Percentiles rank a stretch among this genome's conserved stretches.
These are phyloP conservation scores for Boletus sp. DNA, from an alignment of 1,284 basidiomycete genomes.

Conservation along the genomic window DNA sequence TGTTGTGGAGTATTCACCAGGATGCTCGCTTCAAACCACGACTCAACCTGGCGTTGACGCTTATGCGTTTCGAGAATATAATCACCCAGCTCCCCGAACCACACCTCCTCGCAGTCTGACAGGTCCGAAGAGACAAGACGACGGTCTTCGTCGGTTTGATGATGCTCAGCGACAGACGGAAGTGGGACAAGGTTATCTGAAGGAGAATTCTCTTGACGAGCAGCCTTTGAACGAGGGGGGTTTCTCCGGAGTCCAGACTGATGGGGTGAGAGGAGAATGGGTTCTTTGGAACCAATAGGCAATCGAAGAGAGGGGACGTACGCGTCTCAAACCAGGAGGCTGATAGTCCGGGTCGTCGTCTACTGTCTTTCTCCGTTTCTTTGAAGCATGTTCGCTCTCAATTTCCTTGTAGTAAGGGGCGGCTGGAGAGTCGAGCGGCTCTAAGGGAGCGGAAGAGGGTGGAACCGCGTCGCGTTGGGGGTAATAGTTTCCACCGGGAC, in stretches of 20 bases:
- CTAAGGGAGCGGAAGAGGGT: slow-evolving; percentile 29
- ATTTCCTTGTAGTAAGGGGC: slow-evolving; percentile 36
- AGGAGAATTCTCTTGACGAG: slow-evolving; percentile 36
- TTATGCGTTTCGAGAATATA: slow-evolving; percentile 70
- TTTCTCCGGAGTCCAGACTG: slow-evolving; percentile 41
- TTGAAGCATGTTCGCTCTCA: slow-evolving; percentile 40
- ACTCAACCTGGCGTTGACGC: slow-evolving; percentile 63
- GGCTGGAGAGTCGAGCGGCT: slow-evolving; percentile 25
- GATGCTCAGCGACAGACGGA: slow-evolving; percentile 31
- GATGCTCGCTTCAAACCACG: slow-evolving; percentile 63
- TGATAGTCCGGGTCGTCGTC: slow-evolving; percentile 52
- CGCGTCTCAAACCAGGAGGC: slow-evolving; percentile 50
- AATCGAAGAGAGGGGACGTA: slow-evolving; percentile 34
- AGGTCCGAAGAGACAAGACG: slow-evolving; percentile 65
- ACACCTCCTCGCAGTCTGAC: slow-evolving; percentile 72
- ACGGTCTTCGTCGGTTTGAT: slow-evolving; percentile 45
- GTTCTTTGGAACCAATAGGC: not conserved
- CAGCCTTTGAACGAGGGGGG: slow-evolving; percentile 40
- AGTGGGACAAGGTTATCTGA: slow-evolving; percentile 35
- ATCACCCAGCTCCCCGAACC: slow-evolving; percentile 61
- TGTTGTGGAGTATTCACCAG: slow-evolving; percentile 42
- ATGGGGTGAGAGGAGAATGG: not conserved
- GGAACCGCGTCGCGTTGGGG: slow-evolving; percentile 24
- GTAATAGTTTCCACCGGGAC: slow-evolving; percentile 38
- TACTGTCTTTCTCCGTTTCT: slow-evolving; percentile 50